Evolutionary conservation across 2,329 filamentous ascomycete species (phyloP).

Genomic region (Colletotrichum sansevieriae): DNA sequence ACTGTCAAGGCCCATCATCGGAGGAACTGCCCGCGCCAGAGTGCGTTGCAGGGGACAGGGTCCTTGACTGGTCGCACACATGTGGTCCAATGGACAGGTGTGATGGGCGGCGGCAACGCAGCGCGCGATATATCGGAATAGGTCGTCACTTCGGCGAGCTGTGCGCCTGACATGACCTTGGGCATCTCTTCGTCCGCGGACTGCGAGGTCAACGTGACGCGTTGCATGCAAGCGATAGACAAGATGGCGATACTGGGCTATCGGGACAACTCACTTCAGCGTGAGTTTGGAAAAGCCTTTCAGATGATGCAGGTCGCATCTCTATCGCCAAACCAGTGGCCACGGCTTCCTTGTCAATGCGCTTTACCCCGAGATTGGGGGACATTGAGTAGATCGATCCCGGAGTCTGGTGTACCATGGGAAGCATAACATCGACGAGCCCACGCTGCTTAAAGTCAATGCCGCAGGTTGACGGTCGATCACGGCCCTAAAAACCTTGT

Average conservation of each 20-base stretch:
- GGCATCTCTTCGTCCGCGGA: conserved; percentile 17
- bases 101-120: conserved; percentile 25
- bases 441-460: not conserved
- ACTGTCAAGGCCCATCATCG: conserved; percentile 17
- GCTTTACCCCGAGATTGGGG: conserved; percentile 17
- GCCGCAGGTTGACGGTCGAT: conserved; percentile 32
- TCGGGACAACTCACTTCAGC: not conserved
- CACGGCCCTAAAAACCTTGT: conserved; percentile 21
- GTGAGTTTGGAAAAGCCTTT: no score
- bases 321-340: not conserved
- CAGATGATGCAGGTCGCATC: not conserved
- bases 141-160: conserved; percentile 17
- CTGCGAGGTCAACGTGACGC: not conserved
- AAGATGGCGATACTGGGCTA: not conserved
- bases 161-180: conserved; percentile 31
- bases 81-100: conserved; percentile 30
- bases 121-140: conserved; percentile 3
- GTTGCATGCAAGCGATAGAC: not conserved
- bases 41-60: not conserved
- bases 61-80: conserved; percentile 8
- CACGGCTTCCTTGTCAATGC: conserved; percentile 22
- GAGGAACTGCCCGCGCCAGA: conserved; percentile 16
- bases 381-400: conserved; percentile 23
- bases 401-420: conserved; percentile 18
- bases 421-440: conserved; percentile 7